Percentiles rank a stretch among this genome's conserved stretches.
phyloP scores from a whole-genome alignment of 495 filamentous ascomycete genomes.

The Trichoderma asperelloides region DNA sequence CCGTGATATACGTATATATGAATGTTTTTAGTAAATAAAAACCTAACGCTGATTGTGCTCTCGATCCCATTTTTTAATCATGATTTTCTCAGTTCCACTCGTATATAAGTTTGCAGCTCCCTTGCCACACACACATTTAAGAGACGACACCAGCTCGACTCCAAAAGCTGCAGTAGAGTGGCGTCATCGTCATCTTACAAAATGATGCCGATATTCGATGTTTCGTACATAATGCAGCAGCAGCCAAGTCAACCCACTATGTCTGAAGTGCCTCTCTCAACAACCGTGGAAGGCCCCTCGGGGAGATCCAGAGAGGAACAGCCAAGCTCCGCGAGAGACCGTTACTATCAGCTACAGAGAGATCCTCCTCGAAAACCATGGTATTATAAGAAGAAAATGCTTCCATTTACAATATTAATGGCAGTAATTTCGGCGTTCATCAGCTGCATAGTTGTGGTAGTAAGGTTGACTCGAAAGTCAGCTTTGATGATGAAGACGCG shows the following conservation, averaged over 20 bases:
- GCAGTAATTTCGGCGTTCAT: neutral
- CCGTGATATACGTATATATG: too few species aligned
- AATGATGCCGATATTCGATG: neutral
- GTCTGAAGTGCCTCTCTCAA: neutral
- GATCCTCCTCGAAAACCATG: neutral
- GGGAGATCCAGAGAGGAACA: neutral
- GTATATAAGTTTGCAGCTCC: too few species aligned
- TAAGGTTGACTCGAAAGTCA: neutral
- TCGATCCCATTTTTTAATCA: too few species aligned
- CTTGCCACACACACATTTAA: too few species aligned
- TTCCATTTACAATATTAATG: neutral
- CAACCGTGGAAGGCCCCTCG: neutral
- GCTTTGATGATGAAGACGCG: neutral
- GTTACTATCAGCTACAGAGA: neutral
- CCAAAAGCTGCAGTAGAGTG: too few species aligned
- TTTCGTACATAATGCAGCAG: neutral
- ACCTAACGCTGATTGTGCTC: too few species aligned
- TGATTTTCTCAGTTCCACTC: too few species aligned
- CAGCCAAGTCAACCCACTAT: neutral
- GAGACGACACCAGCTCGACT: too few species aligned
- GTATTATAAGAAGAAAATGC: neutral
- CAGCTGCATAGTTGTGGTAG: neutral
- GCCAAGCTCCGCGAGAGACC: neutral
- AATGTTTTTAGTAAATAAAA: too few species aligned
- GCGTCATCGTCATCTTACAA: neutral